A percentile compares a stretch with the other conserved stretches of the same genome.
These are phyloP conservation scores for Fusarium acutatum DNA, from an alignment of 2,329 filamentous ascomycete species.

Conservation along the genomic window DNA sequence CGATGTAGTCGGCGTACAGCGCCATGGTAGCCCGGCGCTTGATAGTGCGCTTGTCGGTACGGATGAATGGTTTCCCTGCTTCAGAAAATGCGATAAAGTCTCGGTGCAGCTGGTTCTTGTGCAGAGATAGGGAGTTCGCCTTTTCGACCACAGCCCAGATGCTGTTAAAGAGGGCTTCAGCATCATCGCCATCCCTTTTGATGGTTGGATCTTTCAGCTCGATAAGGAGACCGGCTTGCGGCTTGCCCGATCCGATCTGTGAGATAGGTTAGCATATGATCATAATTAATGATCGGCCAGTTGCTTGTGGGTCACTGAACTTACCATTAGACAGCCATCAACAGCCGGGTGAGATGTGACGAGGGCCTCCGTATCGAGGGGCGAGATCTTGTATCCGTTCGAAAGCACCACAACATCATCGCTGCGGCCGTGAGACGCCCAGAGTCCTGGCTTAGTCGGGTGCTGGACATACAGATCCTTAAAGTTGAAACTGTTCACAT, in stretches of 20 bases:
- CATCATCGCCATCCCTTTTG: slow-evolving; percentile 24
- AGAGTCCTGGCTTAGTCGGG: slow-evolving; percentile 39
- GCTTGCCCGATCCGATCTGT: slow-evolving; percentile 31
- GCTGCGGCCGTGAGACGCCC: slow-evolving; percentile 43
- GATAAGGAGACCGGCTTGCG: slow-evolving; percentile 41
- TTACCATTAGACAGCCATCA: slow-evolving; percentile 36
- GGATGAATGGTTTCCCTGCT: slow-evolving; percentile 53
- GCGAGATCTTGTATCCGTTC: slow-evolving; percentile 46
- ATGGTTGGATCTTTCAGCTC: slow-evolving; percentile 37
- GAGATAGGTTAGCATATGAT: background rate
- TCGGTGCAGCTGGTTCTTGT: slow-evolving; percentile 53
- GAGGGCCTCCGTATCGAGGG: slow-evolving; percentile 41
- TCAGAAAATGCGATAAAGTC: slow-evolving; percentile 53
- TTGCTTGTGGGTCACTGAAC: background rate
- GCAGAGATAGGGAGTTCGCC: slow-evolving; percentile 52
- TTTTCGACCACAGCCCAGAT: slow-evolving; percentile 56
- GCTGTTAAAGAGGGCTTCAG: slow-evolving; percentile 46
- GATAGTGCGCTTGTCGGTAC: slow-evolving; percentile 56
- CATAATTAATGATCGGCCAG: too few species aligned
- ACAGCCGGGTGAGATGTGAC: slow-evolving; percentile 40
- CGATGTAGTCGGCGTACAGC: slow-evolving; percentile 56
- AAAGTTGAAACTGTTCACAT: slow-evolving; percentile 41
- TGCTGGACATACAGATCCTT: slow-evolving; percentile 44
- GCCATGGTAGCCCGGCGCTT: slow-evolving; percentile 51
- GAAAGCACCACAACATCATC: slow-evolving; percentile 45